Evolutionary conservation across 331 rosid species (phyloP).

Genomic region (Acacia concinna): DNA sequence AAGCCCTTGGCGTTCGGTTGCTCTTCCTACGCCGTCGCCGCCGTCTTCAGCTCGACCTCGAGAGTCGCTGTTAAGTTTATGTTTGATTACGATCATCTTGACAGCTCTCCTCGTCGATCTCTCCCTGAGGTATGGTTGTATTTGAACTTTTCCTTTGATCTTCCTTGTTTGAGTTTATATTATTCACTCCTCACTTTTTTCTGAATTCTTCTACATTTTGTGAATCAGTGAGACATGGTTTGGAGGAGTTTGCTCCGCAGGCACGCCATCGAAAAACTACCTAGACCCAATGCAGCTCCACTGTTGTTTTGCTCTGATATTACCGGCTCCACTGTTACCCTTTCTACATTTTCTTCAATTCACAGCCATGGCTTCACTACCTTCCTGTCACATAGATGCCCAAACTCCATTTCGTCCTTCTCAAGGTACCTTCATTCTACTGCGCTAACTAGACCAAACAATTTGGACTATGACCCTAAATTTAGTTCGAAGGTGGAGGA

Average conservation of each 20-base stretch:
- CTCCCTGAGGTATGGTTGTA: too few species aligned
- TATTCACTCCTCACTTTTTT: neutral
- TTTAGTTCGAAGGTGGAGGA: constrained; percentile 9
- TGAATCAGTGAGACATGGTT: constrained; percentile 39
- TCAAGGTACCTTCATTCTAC: constrained; percentile 42
- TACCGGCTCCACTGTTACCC: constrained; percentile 7
- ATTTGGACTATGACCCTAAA: constrained; percentile 26
- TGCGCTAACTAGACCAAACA: constrained; percentile 26
- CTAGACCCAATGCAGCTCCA: constrained; percentile 38
- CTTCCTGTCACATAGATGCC: neutral
- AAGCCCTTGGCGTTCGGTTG: too few species aligned
- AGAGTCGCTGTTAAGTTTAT: too few species aligned
- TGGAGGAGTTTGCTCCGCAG: constrained; percentile 44
- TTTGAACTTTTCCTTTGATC: too few species aligned
- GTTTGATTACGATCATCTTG: too few species aligned
- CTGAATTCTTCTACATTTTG: too few species aligned
- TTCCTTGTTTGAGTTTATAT: too few species aligned
- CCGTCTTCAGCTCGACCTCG: too few species aligned
- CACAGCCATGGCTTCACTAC: constrained; percentile 16
- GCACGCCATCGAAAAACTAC: constrained; percentile 36
- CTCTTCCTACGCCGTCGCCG: too few species aligned
- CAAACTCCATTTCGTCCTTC: constrained; percentile 12
- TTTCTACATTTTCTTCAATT: constrained; percentile 26
- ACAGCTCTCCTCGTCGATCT: too few species aligned
- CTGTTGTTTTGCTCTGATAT: neutral